Percentiles rank a stretch among this genome's conserved stretches.
Conservation (phyloP, 176 grass and related monocot species). For the Melocanna baccifera region DNA sequence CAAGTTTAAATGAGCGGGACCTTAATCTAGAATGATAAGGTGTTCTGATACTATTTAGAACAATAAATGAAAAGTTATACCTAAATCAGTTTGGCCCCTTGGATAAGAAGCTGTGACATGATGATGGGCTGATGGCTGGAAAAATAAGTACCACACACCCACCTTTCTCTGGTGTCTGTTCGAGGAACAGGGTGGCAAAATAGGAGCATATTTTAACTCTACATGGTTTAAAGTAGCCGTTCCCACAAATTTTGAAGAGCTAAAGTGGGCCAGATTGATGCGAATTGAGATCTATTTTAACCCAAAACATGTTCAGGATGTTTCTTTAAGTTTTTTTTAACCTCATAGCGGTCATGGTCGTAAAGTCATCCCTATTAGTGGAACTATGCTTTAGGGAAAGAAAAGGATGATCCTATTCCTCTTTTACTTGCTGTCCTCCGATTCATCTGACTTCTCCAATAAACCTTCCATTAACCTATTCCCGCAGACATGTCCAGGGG, state of each 20-base stretch:
- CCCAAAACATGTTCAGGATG: neutral
- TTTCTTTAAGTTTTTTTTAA: neutral
- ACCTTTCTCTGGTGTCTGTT: neutral
- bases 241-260: neutral
- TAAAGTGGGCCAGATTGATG: constrained; percentile 22
- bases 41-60: neutral
- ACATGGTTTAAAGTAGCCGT: constrained; percentile 2
- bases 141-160: neutral
- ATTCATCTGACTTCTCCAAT: constrained; percentile 20
- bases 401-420: neutral
- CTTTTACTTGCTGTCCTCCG: constrained; percentile 9
- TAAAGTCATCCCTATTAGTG: constrained; percentile 28
- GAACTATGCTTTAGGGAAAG: neutral
- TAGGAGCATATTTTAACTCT: constrained; percentile 27
- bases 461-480: constrained; percentile 7
- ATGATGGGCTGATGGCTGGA: neutral
- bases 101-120: constrained; percentile 1
- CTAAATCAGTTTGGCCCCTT: neutral
- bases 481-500: neutral
- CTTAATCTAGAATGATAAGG: too few species aligned
- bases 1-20: too few species aligned
- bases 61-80: constrained; percentile 1
- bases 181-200: constrained; percentile 8
- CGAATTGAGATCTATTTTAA: constrained; percentile 3
- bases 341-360: constrained; percentile 11